A percentile compares a stretch with the other conserved stretches of the same genome.
Evolutionary conservation across 345 rosid genomes (phyloP).

Genomic region (Alliaria petiolata): DNA sequence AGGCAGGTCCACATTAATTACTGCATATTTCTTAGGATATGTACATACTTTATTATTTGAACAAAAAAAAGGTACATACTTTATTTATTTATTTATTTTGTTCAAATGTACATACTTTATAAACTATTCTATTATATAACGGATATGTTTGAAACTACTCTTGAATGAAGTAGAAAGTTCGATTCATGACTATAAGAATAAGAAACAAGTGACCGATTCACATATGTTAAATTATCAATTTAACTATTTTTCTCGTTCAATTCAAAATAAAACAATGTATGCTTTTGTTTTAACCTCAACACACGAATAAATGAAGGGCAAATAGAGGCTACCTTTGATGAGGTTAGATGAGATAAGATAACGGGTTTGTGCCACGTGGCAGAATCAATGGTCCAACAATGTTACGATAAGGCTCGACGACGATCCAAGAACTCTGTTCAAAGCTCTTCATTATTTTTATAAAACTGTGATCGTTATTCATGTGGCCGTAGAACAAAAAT

Average conservation of each 20-base stretch:
- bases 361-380: slow-evolving; percentile 23
- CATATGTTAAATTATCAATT: background rate
- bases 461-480: no score
- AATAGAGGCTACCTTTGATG: background rate
- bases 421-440: slow-evolving; percentile 5
- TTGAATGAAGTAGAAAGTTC: background rate
- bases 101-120: no score
- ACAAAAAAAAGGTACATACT: no score
- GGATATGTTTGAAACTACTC: background rate
- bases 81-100: no score
- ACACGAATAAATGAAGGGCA: background rate
- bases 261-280: background rate
- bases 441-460: background rate
- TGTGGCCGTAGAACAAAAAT: background rate
- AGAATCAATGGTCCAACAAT: background rate
- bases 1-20: slow-evolving; percentile 1
- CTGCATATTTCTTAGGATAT: background rate
- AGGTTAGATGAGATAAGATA: slow-evolving; percentile 27
- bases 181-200: background rate
- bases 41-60: no score
- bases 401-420: slow-evolving; percentile 18
- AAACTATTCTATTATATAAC: no score
- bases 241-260: background rate
- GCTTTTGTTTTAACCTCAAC: background rate
- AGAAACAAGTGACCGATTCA: background rate